These are phyloP conservation scores for Carex littledalei DNA, from an alignment of 176 grass and related monocot genomes.

Conservation along the genomic window DNA sequence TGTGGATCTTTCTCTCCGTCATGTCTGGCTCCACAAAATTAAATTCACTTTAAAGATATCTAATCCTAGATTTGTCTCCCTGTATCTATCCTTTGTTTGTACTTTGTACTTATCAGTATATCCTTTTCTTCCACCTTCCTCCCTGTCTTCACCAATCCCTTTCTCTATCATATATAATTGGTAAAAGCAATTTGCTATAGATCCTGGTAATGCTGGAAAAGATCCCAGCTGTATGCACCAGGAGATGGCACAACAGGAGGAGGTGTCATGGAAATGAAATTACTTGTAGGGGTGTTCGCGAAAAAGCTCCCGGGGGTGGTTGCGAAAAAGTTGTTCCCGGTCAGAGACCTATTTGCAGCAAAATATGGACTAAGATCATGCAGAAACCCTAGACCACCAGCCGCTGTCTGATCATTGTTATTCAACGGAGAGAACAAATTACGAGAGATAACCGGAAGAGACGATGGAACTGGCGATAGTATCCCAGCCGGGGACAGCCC, in stretches of 20 bases:
- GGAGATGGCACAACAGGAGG: constrained; percentile 24
- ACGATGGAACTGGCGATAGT: constrained; percentile 4
- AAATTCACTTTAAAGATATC: background rate
- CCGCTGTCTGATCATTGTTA: background rate
- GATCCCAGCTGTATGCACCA: constrained; percentile 24
- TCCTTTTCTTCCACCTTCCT: constrained; percentile 4
- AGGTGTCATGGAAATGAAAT: constrained; percentile 16
- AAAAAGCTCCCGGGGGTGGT: constrained; percentile 3
- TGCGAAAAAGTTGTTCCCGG: constrained; percentile 5
- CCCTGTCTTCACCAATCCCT: background rate
- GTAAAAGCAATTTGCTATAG: background rate
- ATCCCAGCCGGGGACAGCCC: background rate
- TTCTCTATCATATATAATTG: constrained; percentile 5
- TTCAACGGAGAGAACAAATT: constrained; percentile 26
- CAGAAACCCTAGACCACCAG: constrained; percentile 6
- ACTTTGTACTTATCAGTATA: background rate
- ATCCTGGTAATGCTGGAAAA: constrained; percentile 27
- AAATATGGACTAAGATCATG: constrained; percentile 26
- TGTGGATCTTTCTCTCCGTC: constrained; percentile 2
- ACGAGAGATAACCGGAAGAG: constrained; percentile 23
- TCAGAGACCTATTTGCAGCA: background rate
- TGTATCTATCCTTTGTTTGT: background rate
- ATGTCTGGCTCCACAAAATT: constrained; percentile 7
- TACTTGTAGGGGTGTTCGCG: background rate
- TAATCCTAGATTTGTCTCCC: constrained; percentile 12